A percentile compares a stretch with the other conserved stretches of the same genome.
These are phyloP conservation scores for Madurella fahalii DNA, from an alignment of 2,329 filamentous ascomycete species.

Conservation along the genomic window DNA sequence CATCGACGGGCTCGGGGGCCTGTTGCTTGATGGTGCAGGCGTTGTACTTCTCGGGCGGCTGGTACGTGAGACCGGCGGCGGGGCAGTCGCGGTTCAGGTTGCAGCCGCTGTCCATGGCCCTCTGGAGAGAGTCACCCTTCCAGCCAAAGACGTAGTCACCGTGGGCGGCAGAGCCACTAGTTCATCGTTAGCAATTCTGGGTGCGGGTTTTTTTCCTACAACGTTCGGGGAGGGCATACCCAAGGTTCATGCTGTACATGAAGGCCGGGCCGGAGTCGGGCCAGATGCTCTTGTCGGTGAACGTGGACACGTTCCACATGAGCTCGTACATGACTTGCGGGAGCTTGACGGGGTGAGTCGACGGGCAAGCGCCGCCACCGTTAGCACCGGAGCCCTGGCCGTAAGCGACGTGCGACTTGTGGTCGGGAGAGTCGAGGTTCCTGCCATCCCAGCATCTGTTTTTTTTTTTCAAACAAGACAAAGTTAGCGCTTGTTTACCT, in stretches of 20 bases:
- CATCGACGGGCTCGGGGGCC: constrained; percentile 46
- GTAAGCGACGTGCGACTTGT: constrained; percentile 43
- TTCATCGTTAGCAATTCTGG: constrained; percentile 1
- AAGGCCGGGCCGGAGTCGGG: constrained; percentile 39
- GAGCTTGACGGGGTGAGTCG: constrained; percentile 43
- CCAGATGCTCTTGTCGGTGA: constrained; percentile 41
- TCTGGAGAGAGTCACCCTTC: constrained; percentile 46
- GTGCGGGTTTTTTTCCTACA: too few species aligned
- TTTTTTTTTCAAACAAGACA: constrained; percentile 6
- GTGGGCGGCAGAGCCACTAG: constrained; percentile 43
- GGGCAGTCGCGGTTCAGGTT: constrained; percentile 45
- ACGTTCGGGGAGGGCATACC: constrained; percentile 28
- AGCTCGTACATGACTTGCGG: constrained; percentile 48
- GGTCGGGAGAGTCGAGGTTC: constrained; percentile 39
- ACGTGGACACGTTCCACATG: constrained; percentile 43
- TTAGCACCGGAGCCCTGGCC: constrained; percentile 41
- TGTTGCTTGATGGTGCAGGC: constrained; percentile 44
- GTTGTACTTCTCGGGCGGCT: constrained; percentile 43
- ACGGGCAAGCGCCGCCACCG: constrained; percentile 45
- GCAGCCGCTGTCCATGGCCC: constrained; percentile 44
- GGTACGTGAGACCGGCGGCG: constrained; percentile 41
- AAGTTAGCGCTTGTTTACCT: too few species aligned
- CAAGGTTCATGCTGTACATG: constrained; percentile 43
- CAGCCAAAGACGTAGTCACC: constrained; percentile 51
- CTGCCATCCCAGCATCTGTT: constrained; percentile 46